Conservation (phyloP, 306 rosid species). For the Adenanthera pavonina region DNA sequence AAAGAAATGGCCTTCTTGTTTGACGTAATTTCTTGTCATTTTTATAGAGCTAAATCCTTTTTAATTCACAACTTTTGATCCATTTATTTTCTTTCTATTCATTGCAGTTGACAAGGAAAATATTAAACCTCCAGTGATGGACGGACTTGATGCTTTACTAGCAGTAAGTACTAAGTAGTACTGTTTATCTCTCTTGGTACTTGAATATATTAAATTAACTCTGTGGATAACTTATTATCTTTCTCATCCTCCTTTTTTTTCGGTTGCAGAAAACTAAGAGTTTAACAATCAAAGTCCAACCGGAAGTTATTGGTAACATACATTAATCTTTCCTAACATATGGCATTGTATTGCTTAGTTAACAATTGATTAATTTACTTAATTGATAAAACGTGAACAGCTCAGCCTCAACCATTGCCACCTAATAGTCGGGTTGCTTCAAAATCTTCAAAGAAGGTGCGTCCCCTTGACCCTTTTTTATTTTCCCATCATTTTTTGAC, state of each 20-base stretch:
- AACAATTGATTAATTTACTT: constrained; percentile 26
- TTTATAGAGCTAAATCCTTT: background rate
- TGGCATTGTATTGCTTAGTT: constrained; percentile 21
- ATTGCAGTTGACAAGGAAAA: constrained; percentile 69
- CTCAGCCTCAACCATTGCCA: constrained; percentile 53
- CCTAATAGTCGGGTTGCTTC: constrained; percentile 59
- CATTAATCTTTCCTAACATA: background rate
- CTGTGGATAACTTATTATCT: constrained; percentile 24
- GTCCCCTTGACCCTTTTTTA: constrained; percentile 5
- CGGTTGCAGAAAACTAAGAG: constrained; percentile 60
- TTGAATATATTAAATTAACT: constrained; percentile 12
- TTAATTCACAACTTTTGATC: constrained; percentile 5
- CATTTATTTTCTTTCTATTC: constrained; percentile 3
- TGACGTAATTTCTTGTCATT: background rate
- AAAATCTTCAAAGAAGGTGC: constrained; percentile 75
- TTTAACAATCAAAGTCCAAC: constrained; percentile 38
- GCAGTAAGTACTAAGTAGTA: constrained; percentile 53
- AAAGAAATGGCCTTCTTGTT: background rate
- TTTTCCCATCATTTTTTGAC: background rate
- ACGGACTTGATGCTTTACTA: constrained; percentile 72
- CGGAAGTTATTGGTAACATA: constrained; percentile 58
- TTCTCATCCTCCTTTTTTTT: background rate
- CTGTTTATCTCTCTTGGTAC: constrained; percentile 10
- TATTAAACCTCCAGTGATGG: constrained; percentile 69
- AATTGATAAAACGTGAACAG: constrained; percentile 42